phyloP scores from a whole-genome alignment of 2,329 filamentous ascomycete species.

The Hymenoscyphus linearis region DNA sequence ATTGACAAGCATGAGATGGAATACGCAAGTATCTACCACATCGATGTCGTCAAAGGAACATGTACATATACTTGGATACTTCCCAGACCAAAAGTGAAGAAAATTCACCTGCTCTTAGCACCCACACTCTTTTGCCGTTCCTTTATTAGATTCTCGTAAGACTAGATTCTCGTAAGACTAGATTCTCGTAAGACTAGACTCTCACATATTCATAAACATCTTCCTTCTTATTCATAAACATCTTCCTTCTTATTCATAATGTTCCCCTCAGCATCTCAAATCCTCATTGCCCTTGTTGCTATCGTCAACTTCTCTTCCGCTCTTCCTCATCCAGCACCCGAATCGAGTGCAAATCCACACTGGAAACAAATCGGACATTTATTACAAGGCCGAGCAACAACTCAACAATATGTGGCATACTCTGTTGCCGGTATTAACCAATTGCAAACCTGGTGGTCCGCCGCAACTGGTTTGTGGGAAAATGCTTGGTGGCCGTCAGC shows the following conservation, averaged over 20 bases:
- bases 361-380: slow-evolving; percentile 1
- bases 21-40: not conserved
- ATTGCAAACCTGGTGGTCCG: slow-evolving; percentile 58
- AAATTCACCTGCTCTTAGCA: not conserved
- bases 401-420: slow-evolving; percentile 22
- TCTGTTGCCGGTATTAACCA: slow-evolving; percentile 35
- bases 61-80: not conserved
- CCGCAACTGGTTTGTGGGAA: slow-evolving; percentile 55
- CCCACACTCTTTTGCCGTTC: not conserved
- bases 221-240: not conserved
- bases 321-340: slow-evolving; percentile 7
- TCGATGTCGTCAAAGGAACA: not conserved
- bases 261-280: slow-evolving; percentile 3
- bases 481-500: slow-evolving; percentile 66
- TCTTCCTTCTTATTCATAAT: slow-evolving; percentile 6
- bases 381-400: slow-evolving; percentile 12
- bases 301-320: slow-evolving; percentile 8
- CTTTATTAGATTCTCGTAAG: not conserved
- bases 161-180: not conserved
- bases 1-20: not conserved
- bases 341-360: slow-evolving; percentile 5
- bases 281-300: slow-evolving; percentile 4
- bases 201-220: slow-evolving; percentile 1
- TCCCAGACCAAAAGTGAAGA: not conserved
- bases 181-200: not conserved